Conservation (phyloP, 1,139 yeast genomes). For the Yamadazyma dendronema region DNA sequence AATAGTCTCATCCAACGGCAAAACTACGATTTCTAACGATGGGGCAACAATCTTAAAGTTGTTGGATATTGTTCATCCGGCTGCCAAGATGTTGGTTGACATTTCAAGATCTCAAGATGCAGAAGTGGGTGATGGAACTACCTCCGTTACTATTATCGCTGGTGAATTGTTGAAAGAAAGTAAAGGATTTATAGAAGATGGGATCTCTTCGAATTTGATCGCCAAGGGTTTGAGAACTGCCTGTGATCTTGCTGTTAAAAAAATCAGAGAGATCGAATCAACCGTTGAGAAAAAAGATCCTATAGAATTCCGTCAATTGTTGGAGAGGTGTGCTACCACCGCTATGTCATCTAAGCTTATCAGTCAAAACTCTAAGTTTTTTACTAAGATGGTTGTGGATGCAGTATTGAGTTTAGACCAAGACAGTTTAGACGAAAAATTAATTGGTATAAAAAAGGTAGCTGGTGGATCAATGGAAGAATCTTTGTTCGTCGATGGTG, state of each 20-base stretch:
- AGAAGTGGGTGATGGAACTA: constrained; percentile 99
- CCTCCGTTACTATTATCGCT: constrained; percentile 90
- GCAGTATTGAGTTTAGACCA: constrained; percentile 87
- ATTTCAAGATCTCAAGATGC: constrained; percentile 97
- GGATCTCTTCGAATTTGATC: constrained; percentile 86
- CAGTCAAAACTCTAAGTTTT: constrained; percentile 80
- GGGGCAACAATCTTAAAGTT: constrained; percentile 95
- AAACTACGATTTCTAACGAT: constrained; percentile 93
- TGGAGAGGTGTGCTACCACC: constrained; percentile 92
- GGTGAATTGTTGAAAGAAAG: constrained; percentile 93
- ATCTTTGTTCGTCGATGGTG: constrained; percentile 85
- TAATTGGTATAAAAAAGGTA: constrained; percentile 92
- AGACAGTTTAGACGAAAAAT: constrained; percentile 78
- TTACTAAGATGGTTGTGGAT: constrained; percentile 95
- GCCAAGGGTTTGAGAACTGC: constrained; percentile 88
- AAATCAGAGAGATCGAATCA: constrained; percentile 72
- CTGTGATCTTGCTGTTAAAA: constrained; percentile 69
- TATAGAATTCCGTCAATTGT: constrained; percentile 64
- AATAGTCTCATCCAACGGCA: constrained; percentile 78
- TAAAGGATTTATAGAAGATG: constrained; percentile 89
- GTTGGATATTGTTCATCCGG: constrained; percentile 96
- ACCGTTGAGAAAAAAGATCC: constrained; percentile 51
- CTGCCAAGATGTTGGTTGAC: constrained; percentile 93
- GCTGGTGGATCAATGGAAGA: constrained; percentile 98
- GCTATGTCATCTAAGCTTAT: constrained; percentile 97